Evolutionary conservation across 257 asterid species (phyloP).

Genomic region (Voacanga thouarsii): DNA sequence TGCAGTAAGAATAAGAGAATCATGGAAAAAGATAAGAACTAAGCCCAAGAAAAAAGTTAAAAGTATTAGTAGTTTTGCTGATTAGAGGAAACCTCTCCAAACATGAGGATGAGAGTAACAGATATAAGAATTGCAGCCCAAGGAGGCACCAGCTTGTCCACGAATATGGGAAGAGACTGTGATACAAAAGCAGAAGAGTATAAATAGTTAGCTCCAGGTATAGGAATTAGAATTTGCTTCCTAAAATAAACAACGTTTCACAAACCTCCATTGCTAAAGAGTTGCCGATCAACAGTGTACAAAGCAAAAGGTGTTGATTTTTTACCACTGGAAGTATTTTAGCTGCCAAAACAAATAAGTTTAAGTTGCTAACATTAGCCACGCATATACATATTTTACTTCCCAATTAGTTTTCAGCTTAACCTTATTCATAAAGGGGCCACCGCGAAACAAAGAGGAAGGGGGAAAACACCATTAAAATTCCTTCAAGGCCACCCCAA

Average conservation of each 20-base stretch:
- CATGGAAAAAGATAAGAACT: neutral
- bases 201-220: neutral
- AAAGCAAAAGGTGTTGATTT: constrained; percentile 95
- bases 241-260: constrained; percentile 16
- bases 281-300: constrained; percentile 99
- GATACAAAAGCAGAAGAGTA: constrained; percentile 10
- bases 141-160: constrained; percentile 96
- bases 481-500: neutral
- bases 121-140: constrained; percentile 95
- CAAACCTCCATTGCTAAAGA: constrained; percentile 99
- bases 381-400: constrained; percentile 11
- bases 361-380: constrained; percentile 7
- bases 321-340: constrained; percentile 95
- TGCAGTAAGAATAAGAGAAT: constrained; percentile 18
- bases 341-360: constrained; percentile 47
- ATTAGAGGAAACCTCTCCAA: constrained; percentile 70
- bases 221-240: constrained; percentile 4
- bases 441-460: neutral
- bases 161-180: constrained; percentile 95
- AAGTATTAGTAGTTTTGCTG: constrained; percentile 4
- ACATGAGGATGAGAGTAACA: constrained; percentile 93
- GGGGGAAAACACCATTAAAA: neutral
- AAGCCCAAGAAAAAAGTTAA: constrained; percentile 7
- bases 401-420: constrained; percentile 3
- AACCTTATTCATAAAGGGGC: constrained; percentile 1